Base-by-base conservation (phyloP, 2,329 filamentous ascomycete genomes). In the Fusarium sp. region DNA sequence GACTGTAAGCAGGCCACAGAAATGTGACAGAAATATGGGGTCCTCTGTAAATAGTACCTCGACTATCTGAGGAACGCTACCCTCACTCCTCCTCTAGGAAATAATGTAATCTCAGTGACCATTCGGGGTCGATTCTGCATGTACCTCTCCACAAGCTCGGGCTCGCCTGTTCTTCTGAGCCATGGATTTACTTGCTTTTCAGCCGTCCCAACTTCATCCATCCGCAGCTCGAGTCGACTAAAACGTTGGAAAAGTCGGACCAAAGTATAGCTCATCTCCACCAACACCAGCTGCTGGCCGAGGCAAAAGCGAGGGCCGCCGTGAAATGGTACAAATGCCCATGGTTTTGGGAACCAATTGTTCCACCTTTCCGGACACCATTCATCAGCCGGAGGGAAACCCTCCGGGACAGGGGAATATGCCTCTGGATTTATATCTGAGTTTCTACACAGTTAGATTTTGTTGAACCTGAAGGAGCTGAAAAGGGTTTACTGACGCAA, bases 41-140 rank as follows among this genome's bases (percentile, higher is more conserved):
- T 48, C 24, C 12, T 48, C 46, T 24, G 30, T 37, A 14, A 37
- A 51, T 37, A 51, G 14, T 37, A 27, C 30, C 47, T 51, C 14
- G 20, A 51, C 22, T 37, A 51, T 30, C 29, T 51, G 20, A 51
- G 30, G 30, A 37, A 37, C 16, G 30, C 47, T 22, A 51, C 22
- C 30, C 29, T 51, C 30, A 37, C 20, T n/a, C 37, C 47, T 34
- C 47, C 30, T 10, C 47, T 51, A 37, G 30, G 47, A 37, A 51
- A 51, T 14, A 51, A 37, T 51, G 47, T 37, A 37, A 51, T 51
- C 47, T 51, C 30, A 51, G 47, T 51, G 47, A 51, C 47, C 47
- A 51, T 51, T 25, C 47, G 30, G 30, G 47, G 47, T 51, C 30
- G 47, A 37, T n/a, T 51, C 30, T 51, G 47, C 47, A 51, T 51